Conservation (phyloP, 202 grass and related monocot genomes). For the Digitaria exilis region DNA sequence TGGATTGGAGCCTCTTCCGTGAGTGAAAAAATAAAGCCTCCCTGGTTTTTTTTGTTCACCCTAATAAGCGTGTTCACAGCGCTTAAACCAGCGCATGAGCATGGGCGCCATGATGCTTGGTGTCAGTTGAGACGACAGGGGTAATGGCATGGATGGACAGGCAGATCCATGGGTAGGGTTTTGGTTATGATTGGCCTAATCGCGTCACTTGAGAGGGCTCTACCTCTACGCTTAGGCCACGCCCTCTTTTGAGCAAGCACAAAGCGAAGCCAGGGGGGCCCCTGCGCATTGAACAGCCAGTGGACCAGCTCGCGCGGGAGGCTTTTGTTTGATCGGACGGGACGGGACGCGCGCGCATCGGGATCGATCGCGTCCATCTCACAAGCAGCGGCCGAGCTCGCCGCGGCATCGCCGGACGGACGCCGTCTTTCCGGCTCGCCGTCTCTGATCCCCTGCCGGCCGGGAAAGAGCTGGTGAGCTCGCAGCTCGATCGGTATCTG, state of each 20-base stretch:
- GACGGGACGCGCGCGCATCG: conserved; percentile 18
- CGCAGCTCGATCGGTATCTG: too few relatives aligned
- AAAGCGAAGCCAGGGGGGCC: conserved; percentile 2
- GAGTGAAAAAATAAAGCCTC: too few relatives aligned
- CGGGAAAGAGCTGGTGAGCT: background rate
- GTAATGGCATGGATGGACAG: background rate
- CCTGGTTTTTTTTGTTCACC: too few relatives aligned
- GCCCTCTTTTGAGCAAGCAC: conserved; percentile 38
- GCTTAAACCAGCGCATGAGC: background rate
- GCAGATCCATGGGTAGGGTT: background rate
- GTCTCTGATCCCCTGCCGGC: too few relatives aligned
- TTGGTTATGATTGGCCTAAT: conserved; percentile 16
- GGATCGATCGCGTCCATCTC: background rate
- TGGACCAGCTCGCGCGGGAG: background rate
- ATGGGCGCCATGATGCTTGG: background rate
- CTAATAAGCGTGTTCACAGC: background rate
- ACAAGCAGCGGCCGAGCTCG: background rate
- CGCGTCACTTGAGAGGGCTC: background rate
- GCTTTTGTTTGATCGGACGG: conserved; percentile 23
- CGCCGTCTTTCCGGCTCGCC: too few relatives aligned
- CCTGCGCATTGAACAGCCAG: conserved; percentile 8
- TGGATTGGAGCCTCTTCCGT: background rate
- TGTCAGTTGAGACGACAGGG: background rate
- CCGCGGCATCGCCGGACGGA: background rate
- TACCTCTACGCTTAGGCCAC: background rate